These are phyloP conservation scores for Musa schizocarpa DNA, from an alignment of 176 grass and related monocot species.

Conservation along the genomic window DNA sequence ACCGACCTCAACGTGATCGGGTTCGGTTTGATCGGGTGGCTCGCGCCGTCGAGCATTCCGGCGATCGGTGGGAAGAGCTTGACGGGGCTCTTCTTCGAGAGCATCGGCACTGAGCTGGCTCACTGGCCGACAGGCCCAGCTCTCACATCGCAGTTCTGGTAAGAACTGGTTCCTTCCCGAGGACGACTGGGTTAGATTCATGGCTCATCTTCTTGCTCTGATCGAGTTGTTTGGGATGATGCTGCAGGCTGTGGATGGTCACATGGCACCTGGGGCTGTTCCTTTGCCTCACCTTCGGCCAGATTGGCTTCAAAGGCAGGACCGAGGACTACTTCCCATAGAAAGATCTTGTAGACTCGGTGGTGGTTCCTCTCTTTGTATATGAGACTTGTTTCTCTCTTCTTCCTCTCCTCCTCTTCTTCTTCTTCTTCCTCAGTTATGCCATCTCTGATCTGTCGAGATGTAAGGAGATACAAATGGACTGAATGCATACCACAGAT, in stretches of 20 bases:
- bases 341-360: background rate
- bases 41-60: constrained; percentile 76
- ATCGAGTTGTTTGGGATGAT: background rate
- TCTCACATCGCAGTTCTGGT: constrained; percentile 80
- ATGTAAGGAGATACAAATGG: too few species aligned
- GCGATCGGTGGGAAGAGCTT: constrained; percentile 88
- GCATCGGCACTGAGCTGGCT: constrained; percentile 80
- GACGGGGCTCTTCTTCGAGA: constrained; percentile 85
- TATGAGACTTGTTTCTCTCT: background rate
- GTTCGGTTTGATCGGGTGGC: constrained; percentile 86
- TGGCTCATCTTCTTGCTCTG: too few species aligned
- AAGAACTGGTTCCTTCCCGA: background rate
- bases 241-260: constrained; percentile 76
- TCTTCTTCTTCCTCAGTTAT: too few species aligned
- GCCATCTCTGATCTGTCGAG: too few species aligned
- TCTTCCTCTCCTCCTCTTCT: background rate
- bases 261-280: constrained; percentile 91
- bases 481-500: too few species aligned
- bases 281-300: constrained; percentile 78
- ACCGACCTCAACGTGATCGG: constrained; percentile 91
- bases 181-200: too few species aligned
- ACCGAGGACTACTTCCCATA: constrained; percentile 66
- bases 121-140: constrained; percentile 82
- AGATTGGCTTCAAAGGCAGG: constrained; percentile 99
- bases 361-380: background rate